These are phyloP conservation scores for Chenopodium suecicum DNA, from an alignment of 148 eudicot species.

Conservation along the genomic window DNA sequence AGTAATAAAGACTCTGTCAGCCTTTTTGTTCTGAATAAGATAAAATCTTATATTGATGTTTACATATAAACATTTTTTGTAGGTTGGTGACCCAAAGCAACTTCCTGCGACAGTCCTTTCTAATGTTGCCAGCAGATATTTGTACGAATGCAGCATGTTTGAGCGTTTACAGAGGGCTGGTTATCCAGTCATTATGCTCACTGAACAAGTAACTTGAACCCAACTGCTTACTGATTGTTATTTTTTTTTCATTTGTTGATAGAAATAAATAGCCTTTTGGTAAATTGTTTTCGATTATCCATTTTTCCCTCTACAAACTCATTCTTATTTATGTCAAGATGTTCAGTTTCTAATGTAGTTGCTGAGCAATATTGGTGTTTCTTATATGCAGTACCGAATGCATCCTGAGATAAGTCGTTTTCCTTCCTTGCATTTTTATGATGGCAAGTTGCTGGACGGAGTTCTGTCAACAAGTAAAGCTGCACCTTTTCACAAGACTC, in stretches of 20 bases:
- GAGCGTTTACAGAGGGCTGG: constrained; percentile 96
- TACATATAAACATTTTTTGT: constrained; percentile 22
- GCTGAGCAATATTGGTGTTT: constrained; percentile 4
- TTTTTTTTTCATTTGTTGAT: constrained; percentile 10
- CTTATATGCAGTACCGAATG: constrained; percentile 91
- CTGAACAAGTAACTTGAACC: constrained; percentile 68
- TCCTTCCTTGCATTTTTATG: constrained; percentile 90
- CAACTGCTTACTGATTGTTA: constrained; percentile 6
- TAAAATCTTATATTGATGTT: constrained; percentile 10
- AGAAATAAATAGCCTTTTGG: constrained; percentile 10
- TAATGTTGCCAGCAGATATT: constrained; percentile 85
- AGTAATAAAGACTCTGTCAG: constrained; percentile 16
- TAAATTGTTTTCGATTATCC: background rate
- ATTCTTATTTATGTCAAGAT: background rate
- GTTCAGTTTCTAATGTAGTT: constrained; percentile 8
- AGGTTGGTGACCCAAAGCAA: constrained; percentile 99
- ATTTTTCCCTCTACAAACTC: background rate
- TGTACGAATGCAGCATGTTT: constrained; percentile 98
- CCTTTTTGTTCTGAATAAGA: background rate
- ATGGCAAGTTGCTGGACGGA: constrained; percentile 82
- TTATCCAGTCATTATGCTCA: constrained; percentile 89
- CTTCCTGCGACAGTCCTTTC: constrained; percentile 99
- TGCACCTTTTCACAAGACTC: constrained; percentile 73
- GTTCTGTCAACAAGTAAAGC: constrained; percentile 55
- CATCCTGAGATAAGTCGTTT: constrained; percentile 92